phyloP scores from a whole-genome alignment of 805 yeast species.

The Starmerella riodocensis region DNA sequence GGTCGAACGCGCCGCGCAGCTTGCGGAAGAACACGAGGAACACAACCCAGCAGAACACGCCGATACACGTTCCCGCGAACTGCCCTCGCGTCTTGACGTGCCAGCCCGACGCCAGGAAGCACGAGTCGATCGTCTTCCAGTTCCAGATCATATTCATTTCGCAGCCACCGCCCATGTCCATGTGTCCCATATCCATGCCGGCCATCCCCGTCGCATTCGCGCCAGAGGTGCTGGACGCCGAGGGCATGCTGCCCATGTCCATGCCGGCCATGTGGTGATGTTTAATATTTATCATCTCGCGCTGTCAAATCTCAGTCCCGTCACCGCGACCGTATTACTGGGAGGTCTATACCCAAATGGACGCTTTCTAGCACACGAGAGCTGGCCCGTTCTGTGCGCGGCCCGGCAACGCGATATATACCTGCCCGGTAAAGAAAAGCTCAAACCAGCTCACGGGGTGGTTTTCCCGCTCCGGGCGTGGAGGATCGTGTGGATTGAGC shows the following conservation, averaged over 20 bases:
- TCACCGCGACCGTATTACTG: no score
- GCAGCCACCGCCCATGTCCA: slow-evolving; percentile 22
- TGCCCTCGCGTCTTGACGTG: slow-evolving; percentile 43
- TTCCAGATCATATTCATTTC: slow-evolving; percentile 51
- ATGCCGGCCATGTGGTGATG: not conserved
- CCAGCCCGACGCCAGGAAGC: slow-evolving; percentile 54
- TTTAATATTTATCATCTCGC: no score
- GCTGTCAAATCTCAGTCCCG: no score
- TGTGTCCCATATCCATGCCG: slow-evolving; percentile 14
- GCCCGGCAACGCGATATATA: no score
- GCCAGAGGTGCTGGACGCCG: slow-evolving; percentile 2
- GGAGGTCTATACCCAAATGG: no score
- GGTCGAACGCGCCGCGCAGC: slow-evolving; percentile 35
- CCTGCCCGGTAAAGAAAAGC: no score
- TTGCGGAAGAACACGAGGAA: slow-evolving; percentile 47
- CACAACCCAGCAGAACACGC: slow-evolving; percentile 47
- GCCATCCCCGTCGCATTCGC: slow-evolving; percentile 6
- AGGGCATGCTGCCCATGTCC: slow-evolving; percentile 3
- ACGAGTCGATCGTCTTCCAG: slow-evolving; percentile 55
- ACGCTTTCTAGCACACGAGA: no score
- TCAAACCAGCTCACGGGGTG: no score
- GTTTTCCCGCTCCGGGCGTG: no score
- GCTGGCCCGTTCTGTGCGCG: no score
- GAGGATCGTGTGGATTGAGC: no score
- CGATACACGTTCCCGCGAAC: slow-evolving; percentile 65